These are phyloP conservation scores for Arabidopsis lyrata DNA, from an alignment of 441 rosid species.

Conservation along the genomic window DNA sequence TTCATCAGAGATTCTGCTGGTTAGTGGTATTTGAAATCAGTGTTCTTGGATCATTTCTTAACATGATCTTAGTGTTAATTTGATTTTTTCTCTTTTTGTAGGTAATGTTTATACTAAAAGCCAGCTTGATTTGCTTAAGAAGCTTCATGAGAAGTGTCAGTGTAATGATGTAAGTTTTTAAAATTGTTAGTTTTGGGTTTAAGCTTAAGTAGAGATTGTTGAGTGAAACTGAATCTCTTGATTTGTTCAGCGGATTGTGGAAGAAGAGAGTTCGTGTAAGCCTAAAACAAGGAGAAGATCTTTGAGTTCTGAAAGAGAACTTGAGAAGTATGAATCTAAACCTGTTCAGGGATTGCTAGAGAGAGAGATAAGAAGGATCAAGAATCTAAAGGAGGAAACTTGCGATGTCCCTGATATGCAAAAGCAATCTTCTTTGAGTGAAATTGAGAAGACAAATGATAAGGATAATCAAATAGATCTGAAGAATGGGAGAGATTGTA, in stretches of 20 bases:
- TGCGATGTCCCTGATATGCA: constrained; percentile 39
- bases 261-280: constrained; percentile 47
- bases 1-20: constrained; percentile 50
- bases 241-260: constrained; percentile 40
- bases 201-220: background rate
- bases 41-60: constrained; percentile 10
- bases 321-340: constrained; percentile 48
- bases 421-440: constrained; percentile 22
- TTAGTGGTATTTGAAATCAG: constrained; percentile 26
- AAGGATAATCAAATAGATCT: constrained; percentile 30
- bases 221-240: constrained; percentile 26
- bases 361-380: constrained; percentile 48
- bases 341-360: constrained; percentile 37
- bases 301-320: constrained; percentile 44
- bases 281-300: constrained; percentile 50
- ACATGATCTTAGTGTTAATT: constrained; percentile 4
- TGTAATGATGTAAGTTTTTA: constrained; percentile 49
- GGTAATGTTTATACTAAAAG: constrained; percentile 50
- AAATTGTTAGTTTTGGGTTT: constrained; percentile 4
- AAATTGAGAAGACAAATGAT: constrained; percentile 10
- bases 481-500: constrained; percentile 38
- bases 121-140: constrained; percentile 50
- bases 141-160: constrained; percentile 49
- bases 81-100: constrained; percentile 37
- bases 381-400: constrained; percentile 44